phyloP scores from a whole-genome alignment of 108 stramenopile species.

The Cyclotella atomus region DNA sequence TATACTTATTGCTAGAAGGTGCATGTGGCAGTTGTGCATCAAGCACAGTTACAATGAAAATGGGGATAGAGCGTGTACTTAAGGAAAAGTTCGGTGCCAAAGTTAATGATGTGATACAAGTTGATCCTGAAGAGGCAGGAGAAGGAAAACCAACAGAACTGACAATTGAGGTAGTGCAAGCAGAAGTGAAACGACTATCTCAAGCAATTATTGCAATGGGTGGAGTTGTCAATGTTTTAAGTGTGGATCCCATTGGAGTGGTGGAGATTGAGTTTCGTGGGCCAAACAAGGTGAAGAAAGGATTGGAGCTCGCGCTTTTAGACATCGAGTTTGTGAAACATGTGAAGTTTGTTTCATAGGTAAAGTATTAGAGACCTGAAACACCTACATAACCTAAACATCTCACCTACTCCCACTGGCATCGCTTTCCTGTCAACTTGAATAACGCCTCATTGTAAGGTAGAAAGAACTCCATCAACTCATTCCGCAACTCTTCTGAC shows the following conservation, averaged over 20 bases:
- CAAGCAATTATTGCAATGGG: slow-evolving; percentile 89
- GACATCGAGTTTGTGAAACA: slow-evolving; percentile 84
- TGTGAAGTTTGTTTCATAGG: slow-evolving; percentile 63
- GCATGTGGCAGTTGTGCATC: slow-evolving; percentile 91
- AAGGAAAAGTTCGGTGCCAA: slow-evolving; percentile 83
- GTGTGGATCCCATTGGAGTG: slow-evolving; percentile 72
- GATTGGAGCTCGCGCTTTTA: slow-evolving; percentile 80
- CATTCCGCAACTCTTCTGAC: slow-evolving; percentile 55
- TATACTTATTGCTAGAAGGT: slow-evolving; percentile 90
- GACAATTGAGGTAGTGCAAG: slow-evolving; percentile 64
- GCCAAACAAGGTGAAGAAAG: slow-evolving; percentile 73
- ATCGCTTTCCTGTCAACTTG: slow-evolving; percentile 59
- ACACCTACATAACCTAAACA: not conserved
- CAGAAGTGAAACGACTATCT: slow-evolving; percentile 71
- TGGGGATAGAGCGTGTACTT: slow-evolving; percentile 96
- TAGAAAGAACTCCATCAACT: slow-evolving; percentile 61
- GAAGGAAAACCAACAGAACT: slow-evolving; percentile 58
- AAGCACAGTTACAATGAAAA: slow-evolving; percentile 97
- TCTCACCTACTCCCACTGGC: slow-evolving; percentile 53
- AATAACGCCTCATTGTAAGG: slow-evolving; percentile 84
- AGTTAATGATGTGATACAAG: slow-evolving; percentile 83
- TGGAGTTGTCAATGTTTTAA: slow-evolving; percentile 65
- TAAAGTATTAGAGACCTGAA: not conserved
- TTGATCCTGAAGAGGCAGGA: slow-evolving; percentile 48
- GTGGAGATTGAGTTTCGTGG: slow-evolving; percentile 80